Evolutionary conservation across 176 grass and related monocot genomes (phyloP).

Genomic region (Aegilops tauschii): DNA sequence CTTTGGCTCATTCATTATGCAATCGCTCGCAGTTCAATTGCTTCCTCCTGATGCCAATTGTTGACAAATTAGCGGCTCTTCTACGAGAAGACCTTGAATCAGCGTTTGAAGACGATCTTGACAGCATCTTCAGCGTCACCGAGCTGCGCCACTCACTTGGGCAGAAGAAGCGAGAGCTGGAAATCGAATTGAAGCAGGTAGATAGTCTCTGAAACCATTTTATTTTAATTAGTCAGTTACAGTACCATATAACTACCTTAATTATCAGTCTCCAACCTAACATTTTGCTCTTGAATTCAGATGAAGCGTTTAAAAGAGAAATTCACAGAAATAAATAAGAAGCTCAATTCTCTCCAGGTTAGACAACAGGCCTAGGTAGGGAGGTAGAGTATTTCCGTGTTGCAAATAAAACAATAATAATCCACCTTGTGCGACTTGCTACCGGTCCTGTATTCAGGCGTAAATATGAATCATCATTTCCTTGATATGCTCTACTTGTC

Average conservation of each 20-base stretch:
- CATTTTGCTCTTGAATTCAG: constrained; percentile 43
- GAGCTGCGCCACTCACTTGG: constrained; percentile 55
- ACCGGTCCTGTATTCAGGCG: background rate
- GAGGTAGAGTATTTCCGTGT: background rate
- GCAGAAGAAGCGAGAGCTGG: constrained; percentile 62
- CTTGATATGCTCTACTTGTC: background rate
- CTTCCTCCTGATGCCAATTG: constrained; percentile 90
- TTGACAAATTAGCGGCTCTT: constrained; percentile 86
- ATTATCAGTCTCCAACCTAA: background rate
- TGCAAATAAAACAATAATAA: constrained; percentile 4
- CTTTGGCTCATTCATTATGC: background rate
- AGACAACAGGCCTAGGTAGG: constrained; percentile 25
- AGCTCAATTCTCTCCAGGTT: constrained; percentile 53
- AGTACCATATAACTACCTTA: background rate
- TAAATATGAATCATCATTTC: constrained; percentile 5
- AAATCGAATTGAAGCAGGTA: constrained; percentile 80
- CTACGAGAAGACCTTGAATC: constrained; percentile 86
- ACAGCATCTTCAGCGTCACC: constrained; percentile 70
- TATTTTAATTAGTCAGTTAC: background rate
- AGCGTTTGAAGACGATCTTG: constrained; percentile 70
- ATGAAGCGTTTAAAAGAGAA: constrained; percentile 81
- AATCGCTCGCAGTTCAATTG: constrained; percentile 90
- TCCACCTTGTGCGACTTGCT: background rate
- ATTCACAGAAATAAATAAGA: constrained; percentile 83
- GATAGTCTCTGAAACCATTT: background rate